Percentiles rank a stretch among this genome's conserved stretches.
These are phyloP conservation scores for Dicorynia guianensis DNA, from an alignment of 306 rosid genomes.

Conservation along the genomic window DNA sequence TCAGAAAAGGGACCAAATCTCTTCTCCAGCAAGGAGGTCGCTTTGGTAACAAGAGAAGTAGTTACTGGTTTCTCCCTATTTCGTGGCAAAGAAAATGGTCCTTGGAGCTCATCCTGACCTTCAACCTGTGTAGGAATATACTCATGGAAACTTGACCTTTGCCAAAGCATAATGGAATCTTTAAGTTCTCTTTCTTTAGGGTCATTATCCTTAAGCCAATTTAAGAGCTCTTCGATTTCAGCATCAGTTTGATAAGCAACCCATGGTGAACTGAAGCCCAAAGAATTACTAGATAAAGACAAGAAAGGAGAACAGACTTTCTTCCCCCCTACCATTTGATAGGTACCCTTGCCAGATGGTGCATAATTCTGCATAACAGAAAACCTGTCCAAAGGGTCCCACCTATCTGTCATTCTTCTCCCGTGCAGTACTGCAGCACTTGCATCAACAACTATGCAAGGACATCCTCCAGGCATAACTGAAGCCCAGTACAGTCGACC, in stretches of 20 bases:
- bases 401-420: constrained; percentile 21
- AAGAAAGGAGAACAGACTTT: constrained; percentile 29
- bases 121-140: constrained; percentile 47
- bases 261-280: constrained; percentile 49
- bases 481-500: constrained; percentile 70
- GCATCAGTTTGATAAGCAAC: constrained; percentile 71
- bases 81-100: constrained; percentile 41
- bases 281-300: constrained; percentile 36
- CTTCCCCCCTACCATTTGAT: constrained; percentile 33
- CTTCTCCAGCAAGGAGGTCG: constrained; percentile 73
- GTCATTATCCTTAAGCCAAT: constrained; percentile 71
- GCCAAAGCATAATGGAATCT: constrained; percentile 79
- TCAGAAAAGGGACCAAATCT: constrained; percentile 73
- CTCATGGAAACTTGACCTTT: constrained; percentile 64
- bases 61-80: constrained; percentile 52
- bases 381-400: constrained; percentile 26
- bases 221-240: constrained; percentile 73
- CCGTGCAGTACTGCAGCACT: constrained; percentile 42
- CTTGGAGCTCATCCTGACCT: constrained; percentile 55
- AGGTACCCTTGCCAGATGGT: constrained; percentile 27
- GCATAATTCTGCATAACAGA: constrained; percentile 33
- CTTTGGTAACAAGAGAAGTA: constrained; percentile 71
- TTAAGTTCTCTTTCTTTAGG: constrained; percentile 82
- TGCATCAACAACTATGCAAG: constrained; percentile 48
- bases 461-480: constrained; percentile 44